phyloP scores from a whole-genome alignment of 1,284 basidiomycete genomes.

The Neotropicomus parvogracilis region DNA sequence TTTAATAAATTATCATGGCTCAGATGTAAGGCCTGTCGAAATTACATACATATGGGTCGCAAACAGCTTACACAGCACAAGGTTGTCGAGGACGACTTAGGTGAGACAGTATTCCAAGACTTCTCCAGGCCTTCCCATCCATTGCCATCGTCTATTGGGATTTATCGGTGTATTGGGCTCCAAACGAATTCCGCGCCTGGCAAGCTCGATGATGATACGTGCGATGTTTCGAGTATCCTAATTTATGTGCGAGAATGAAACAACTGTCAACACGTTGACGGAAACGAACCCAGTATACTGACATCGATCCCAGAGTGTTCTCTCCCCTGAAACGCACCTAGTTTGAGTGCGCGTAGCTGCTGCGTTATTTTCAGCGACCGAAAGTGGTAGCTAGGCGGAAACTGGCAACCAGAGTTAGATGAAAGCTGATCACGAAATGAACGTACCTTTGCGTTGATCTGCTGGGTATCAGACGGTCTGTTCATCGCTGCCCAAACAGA shows the following conservation, averaged over 20 bases:
- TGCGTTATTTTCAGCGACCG: conserved; percentile 57
- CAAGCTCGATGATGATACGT: conserved; percentile 73
- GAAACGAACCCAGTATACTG: conserved; percentile 36
- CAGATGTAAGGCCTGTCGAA: background rate
- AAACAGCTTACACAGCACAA: background rate
- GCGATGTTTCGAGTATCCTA: conserved; percentile 87
- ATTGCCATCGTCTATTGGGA: conserved; percentile 67
- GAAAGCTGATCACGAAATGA: conserved; percentile 8
- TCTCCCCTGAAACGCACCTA: conserved; percentile 72
- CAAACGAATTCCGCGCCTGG: conserved; percentile 60
- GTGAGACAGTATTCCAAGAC: conserved; percentile 49
- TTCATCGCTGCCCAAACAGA: conserved; percentile 38
- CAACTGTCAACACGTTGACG: conserved; percentile 16
- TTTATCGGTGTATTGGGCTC: conserved; percentile 71
- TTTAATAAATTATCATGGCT: conserved; percentile 4
- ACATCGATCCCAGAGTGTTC: conserved; percentile 88
- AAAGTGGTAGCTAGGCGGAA: conserved; percentile 18
- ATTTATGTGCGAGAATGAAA: conserved; percentile 4
- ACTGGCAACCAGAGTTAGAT: conserved; percentile 21
- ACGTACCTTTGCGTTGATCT: conserved; percentile 27
- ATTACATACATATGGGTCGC: background rate
- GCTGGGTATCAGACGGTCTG: conserved; percentile 23
- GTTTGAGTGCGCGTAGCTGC: conserved; percentile 56
- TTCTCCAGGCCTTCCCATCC: conserved; percentile 76
- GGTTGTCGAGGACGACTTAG: conserved; percentile 13